These are phyloP conservation scores for Simplicillium aogashimaense DNA, from an alignment of 2,329 filamentous ascomycete species.

Conservation along the genomic window DNA sequence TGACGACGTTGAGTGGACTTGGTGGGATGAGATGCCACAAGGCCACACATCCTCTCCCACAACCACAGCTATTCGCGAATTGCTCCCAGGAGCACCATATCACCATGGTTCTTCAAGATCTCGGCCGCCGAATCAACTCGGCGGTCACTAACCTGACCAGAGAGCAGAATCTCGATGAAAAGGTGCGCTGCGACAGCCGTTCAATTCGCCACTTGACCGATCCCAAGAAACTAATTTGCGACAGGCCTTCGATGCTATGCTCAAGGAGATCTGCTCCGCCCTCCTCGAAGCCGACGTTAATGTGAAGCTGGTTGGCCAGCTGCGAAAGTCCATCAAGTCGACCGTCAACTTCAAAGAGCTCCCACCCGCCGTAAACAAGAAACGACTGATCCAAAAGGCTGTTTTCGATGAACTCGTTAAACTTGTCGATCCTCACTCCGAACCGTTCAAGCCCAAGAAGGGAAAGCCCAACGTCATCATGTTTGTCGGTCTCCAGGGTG, in stretches of 20 bases:
- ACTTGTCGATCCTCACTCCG: constrained; percentile 89
- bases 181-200: constrained; percentile 41
- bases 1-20: constrained; percentile 3
- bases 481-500: constrained; percentile 97
- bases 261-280: constrained; percentile 95
- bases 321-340: constrained; percentile 85
- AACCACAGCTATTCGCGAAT: not conserved
- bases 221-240: too few species aligned
- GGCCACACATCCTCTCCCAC: constrained; percentile 1
- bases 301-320: constrained; percentile 79
- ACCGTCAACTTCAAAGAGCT: constrained; percentile 93
- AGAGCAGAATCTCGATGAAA: constrained; percentile 90
- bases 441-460: constrained; percentile 95
- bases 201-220: too few species aligned
- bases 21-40: constrained; percentile 3
- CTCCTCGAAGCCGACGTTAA: constrained; percentile 97
- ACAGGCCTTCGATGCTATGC: constrained; percentile 91
- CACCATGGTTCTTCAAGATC: constrained; percentile 93
- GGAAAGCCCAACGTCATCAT: constrained; percentile 95
- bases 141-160: constrained; percentile 89
- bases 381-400: constrained; percentile 92
- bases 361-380: constrained; percentile 90
- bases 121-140: constrained; percentile 95
- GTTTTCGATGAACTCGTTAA: constrained; percentile 96
- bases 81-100: too few species aligned